phyloP scores from a whole-genome alignment of 345 rosid species.

The Leavenworthia alabamica region DNA sequence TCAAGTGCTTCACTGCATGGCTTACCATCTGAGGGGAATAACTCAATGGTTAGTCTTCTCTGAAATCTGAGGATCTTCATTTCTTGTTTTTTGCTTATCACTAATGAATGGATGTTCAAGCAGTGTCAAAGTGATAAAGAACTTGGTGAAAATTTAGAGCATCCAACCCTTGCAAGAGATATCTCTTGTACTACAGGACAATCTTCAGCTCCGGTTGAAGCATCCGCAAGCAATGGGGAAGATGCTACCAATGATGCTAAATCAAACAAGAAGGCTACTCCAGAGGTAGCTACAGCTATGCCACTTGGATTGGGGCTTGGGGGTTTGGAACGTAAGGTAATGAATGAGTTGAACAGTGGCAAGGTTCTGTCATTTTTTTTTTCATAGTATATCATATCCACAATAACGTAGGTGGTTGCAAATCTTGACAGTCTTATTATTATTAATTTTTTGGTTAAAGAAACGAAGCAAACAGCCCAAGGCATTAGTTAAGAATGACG shows the following conservation, averaged over 20 bases:
- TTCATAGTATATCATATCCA: not conserved
- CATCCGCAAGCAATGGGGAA: conserved; percentile 34
- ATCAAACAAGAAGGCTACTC: conserved; percentile 36
- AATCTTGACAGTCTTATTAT: not conserved
- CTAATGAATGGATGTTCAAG: conserved; percentile 9
- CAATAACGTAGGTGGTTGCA: not conserved
- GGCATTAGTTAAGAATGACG: conserved; percentile 27
- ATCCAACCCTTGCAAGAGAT: conserved; percentile 35
- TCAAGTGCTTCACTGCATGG: conserved; percentile 27
- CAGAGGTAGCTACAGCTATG: conserved; percentile 33
- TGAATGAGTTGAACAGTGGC: not conserved
- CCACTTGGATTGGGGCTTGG: conserved; percentile 93
- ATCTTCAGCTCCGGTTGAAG: conserved; percentile 28
- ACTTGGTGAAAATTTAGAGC: conserved; percentile 24
- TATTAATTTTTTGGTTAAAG: conserved; percentile 30
- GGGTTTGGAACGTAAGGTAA: conserved; percentile 77
- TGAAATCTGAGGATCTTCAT: not conserved
- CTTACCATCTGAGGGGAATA: conserved; percentile 31
- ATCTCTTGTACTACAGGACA: conserved; percentile 25
- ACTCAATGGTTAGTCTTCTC: conserved; percentile 39
- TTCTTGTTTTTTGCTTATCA: not conserved
- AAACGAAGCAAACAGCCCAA: conserved; percentile 46
- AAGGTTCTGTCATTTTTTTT: not conserved
- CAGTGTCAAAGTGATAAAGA: conserved; percentile 35
- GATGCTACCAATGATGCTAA: conserved; percentile 32